These are phyloP conservation scores for Cryptomeria japonica DNA, from an alignment of 75 land plant species.

Conservation along the genomic window DNA sequence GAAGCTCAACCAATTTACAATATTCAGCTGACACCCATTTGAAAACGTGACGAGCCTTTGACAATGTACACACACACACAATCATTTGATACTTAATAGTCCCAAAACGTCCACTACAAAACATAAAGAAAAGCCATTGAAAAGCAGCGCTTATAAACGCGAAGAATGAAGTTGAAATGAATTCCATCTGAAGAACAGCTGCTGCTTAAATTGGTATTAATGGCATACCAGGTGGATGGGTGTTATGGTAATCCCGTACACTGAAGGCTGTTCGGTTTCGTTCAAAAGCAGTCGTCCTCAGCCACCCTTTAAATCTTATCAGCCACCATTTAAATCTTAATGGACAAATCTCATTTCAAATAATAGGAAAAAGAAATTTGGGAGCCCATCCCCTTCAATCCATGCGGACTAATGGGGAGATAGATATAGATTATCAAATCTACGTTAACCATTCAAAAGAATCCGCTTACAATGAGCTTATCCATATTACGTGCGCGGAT, in stretches of 20 bases:
- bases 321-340: no score
- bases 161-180: no score
- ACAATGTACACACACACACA: not conserved
- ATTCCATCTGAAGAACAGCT: not conserved
- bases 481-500: no score
- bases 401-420: not conserved
- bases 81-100: not conserved
- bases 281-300: not conserved
- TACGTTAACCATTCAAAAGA: not conserved
- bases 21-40: not conserved
- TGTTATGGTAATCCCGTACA: not conserved
- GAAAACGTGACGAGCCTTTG: not conserved
- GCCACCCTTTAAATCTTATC: no score
- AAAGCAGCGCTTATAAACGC: not conserved
- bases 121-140: no score
- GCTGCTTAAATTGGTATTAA: not conserved
- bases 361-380: not conserved
- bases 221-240: not conserved
- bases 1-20: not conserved
- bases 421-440: not conserved
- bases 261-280: not conserved
- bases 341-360: not conserved
- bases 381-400: not conserved
- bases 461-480: no score
- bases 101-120: not conserved